Evolutionary conservation across 352 stramenopile genomes (phyloP).

Genomic region (Blastocystis sp.): DNA sequence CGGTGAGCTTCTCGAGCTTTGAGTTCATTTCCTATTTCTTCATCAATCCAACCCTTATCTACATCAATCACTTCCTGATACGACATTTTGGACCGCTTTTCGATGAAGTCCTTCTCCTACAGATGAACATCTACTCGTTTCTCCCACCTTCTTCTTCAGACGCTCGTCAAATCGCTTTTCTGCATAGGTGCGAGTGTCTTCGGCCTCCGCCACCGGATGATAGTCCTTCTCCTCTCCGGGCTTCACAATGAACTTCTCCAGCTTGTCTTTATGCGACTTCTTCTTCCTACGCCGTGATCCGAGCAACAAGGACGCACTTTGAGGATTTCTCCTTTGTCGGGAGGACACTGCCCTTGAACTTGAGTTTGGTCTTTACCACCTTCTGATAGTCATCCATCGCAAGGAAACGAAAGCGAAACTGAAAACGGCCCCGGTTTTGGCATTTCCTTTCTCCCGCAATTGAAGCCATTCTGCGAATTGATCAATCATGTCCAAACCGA

Average conservation of each 20-base stretch:
- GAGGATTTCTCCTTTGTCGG: constrained; percentile 45
- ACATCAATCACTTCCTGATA: constrained; percentile 66
- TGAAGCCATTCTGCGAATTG: background rate
- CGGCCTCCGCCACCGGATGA: constrained; percentile 39
- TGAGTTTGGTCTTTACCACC: constrained; percentile 57
- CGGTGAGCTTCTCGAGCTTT: constrained; percentile 57
- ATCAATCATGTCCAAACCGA: constrained; percentile 71
- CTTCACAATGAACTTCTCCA: constrained; percentile 65
- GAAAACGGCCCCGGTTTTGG: background rate
- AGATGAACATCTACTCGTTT: background rate
- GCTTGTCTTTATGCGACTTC: constrained; percentile 50
- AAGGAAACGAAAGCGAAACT: background rate
- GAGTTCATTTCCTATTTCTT: constrained; percentile 59
- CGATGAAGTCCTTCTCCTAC: constrained; percentile 65
- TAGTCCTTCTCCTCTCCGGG: constrained; percentile 59
- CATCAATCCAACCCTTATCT: background rate
- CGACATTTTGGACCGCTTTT: constrained; percentile 58
- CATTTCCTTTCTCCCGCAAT: background rate
- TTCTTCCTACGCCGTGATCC: constrained; percentile 44
- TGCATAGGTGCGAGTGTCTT: constrained; percentile 61
- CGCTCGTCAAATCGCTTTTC: constrained; percentile 62
- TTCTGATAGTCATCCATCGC: constrained; percentile 64
- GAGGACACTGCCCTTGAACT: constrained; percentile 59
- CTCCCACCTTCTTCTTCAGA: constrained; percentile 23
- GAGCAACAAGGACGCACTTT: background rate